Evolutionary conservation across 2,329 filamentous ascomycete genomes (phyloP).

Genomic region (Juglanconis sp.): DNA sequence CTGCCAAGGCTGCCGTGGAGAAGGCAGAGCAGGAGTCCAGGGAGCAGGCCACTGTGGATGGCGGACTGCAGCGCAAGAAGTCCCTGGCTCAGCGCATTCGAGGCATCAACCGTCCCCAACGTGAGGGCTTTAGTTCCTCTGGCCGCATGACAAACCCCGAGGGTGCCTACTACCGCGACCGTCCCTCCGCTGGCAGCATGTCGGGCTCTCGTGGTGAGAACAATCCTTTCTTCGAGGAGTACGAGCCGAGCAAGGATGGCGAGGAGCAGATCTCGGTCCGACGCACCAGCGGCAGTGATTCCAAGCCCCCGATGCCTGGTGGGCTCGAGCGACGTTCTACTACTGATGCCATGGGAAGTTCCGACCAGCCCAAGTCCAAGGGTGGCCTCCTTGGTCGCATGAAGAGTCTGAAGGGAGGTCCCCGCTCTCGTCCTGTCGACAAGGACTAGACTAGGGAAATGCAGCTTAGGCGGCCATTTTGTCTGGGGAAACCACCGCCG

Average conservation of each 20-base stretch:
- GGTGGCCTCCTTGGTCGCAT: slow-evolving; percentile 73
- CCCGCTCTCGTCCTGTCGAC: slow-evolving; percentile 16
- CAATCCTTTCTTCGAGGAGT: slow-evolving; percentile 85
- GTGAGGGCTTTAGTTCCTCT: slow-evolving; percentile 51
- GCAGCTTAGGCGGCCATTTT: slow-evolving; percentile 4
- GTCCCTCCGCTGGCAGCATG: slow-evolving; percentile 27
- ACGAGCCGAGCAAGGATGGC: slow-evolving; percentile 56
- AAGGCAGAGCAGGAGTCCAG: slow-evolving; percentile 66
- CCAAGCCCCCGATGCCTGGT: slow-evolving; percentile 56
- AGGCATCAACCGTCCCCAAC: slow-evolving; percentile 71
- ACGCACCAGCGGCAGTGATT: slow-evolving; percentile 34
- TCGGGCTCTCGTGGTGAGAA: slow-evolving; percentile 42
- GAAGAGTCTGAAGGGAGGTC: slow-evolving; percentile 75
- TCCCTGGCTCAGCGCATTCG: slow-evolving; percentile 90
- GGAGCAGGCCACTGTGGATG: slow-evolving; percentile 42
- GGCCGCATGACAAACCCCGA: slow-evolving; percentile 60
- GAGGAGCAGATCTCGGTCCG: slow-evolving; percentile 50
- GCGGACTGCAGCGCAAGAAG: slow-evolving; percentile 82
- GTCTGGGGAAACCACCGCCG: background rate
- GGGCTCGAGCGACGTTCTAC: slow-evolving; percentile 64
- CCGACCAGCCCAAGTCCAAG: slow-evolving; percentile 39
- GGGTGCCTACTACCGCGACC: slow-evolving; percentile 35
- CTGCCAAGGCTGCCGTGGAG: slow-evolving; percentile 74
- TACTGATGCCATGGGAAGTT: slow-evolving; percentile 43
- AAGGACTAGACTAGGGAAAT: slow-evolving; percentile 5